phyloP scores from a whole-genome alignment of 768 basidiomycete genomes.

The Hemileccinum rubropunctum region DNA sequence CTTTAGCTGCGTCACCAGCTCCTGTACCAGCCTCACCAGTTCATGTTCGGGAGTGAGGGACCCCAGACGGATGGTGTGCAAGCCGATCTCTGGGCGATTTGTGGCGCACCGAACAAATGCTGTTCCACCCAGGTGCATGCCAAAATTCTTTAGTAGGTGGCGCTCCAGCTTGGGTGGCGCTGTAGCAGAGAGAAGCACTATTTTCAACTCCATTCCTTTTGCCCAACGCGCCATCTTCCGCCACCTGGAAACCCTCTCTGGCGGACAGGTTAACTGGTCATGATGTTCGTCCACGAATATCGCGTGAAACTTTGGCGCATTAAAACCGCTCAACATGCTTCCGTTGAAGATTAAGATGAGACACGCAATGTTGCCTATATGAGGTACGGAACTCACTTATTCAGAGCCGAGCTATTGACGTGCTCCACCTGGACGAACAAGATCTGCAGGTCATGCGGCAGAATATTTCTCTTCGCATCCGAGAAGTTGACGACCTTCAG shows the following conservation, averaged over 20 bases:
- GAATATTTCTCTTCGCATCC: accelerated
- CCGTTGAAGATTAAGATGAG: no score
- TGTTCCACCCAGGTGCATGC: neutral
- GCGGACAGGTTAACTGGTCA: conserved; percentile 3
- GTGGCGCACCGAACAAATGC: neutral
- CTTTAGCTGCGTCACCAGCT: neutral
- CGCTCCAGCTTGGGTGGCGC: neutral
- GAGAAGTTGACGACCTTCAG: neutral
- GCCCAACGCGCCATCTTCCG: neutral
- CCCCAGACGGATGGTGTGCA: conserved; percentile 1
- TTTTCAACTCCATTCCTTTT: neutral
- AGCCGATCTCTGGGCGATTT: conserved; percentile 1
- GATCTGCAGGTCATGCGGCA: neutral
- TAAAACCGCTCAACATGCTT: no score
- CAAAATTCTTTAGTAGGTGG: neutral
- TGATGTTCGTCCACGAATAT: conserved; percentile 7
- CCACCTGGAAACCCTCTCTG: neutral
- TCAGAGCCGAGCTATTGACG: neutral
- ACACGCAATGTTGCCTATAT: no score
- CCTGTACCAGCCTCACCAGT: neutral
- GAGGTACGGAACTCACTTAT: neutral
- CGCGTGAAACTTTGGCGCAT: no score
- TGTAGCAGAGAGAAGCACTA: conserved; percentile 2
- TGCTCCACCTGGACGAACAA: conserved; percentile 11
- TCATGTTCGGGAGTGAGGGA: neutral